phyloP scores from a whole-genome alignment of 208 protist species.

The Novymonas esmeraldas region DNA sequence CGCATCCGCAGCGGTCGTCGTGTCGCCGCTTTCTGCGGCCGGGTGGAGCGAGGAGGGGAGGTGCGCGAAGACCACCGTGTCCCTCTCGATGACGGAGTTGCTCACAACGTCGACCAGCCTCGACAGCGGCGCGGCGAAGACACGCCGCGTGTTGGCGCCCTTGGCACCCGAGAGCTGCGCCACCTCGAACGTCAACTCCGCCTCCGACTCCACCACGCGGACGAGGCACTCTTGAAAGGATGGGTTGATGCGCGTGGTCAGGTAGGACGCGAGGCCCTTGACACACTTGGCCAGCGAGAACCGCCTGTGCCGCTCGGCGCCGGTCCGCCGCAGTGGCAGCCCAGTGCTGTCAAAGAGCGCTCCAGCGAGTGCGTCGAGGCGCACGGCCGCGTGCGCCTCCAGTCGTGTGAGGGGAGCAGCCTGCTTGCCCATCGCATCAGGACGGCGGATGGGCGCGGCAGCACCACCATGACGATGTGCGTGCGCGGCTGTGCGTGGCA shows the following conservation, averaged over 20 bases:
- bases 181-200: conserved; percentile 50
- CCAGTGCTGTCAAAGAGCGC: conserved; percentile 49
- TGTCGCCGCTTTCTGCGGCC: conserved; percentile 2
- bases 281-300: conserved; percentile 34
- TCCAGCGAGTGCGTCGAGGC: conserved; percentile 32
- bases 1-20: neutral
- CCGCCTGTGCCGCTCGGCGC: conserved; percentile 6
- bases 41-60: conserved; percentile 26
- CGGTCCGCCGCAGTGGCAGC: conserved; percentile 19
- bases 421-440: neutral
- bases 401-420: conserved; percentile 22
- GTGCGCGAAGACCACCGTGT: conserved; percentile 48
- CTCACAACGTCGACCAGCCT: conserved; percentile 49
- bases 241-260: conserved; percentile 46
- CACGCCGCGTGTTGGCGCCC: conserved; percentile 6
- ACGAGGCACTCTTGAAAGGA: conserved; percentile 58
- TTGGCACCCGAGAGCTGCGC: conserved; percentile 10
- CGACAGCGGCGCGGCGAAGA: conserved; percentile 37
- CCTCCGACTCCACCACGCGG: conserved; percentile 29
- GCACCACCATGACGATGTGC: neutral
- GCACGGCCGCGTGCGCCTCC: conserved; percentile 41
- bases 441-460: no score
- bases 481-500: neutral
- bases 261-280: conserved; percentile 38
- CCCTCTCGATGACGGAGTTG: conserved; percentile 50